Conservation (phyloP, 2,329 filamentous ascomycete genomes). For the Nothophoma quercina region DNA sequence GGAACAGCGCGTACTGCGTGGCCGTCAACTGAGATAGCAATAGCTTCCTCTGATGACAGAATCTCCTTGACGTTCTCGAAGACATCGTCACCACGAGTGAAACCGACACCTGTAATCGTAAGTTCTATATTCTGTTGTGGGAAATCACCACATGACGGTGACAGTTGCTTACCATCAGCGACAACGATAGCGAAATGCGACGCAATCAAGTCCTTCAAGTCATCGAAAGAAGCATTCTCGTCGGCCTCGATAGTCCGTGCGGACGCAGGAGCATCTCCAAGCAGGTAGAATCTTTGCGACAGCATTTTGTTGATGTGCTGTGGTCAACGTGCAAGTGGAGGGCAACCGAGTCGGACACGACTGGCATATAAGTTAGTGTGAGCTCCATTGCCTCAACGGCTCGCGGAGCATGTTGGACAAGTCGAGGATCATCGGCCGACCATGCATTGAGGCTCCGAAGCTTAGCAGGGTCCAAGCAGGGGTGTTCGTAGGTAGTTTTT, state of each 20-base stretch:
- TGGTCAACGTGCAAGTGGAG: constrained; percentile 7
- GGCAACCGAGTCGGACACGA: constrained; percentile 5
- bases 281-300: constrained; percentile 38
- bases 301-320: constrained; percentile 18
- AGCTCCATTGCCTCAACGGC: constrained; percentile 1
- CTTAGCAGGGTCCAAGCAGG: constrained; percentile 16
- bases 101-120: constrained; percentile 19
- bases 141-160: not conserved
- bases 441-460: constrained; percentile 10
- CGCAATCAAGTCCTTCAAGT: constrained; percentile 34
- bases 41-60: constrained; percentile 22
- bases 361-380: constrained; percentile 16
- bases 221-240: constrained; percentile 30
- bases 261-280: constrained; percentile 33
- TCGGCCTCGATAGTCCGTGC: constrained; percentile 33
- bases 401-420: constrained; percentile 9
- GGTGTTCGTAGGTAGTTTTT: constrained; percentile 5
- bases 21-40: constrained; percentile 58
- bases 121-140: not conserved
- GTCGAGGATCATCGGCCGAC: constrained; percentile 12
- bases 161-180: constrained; percentile 27
- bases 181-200: constrained; percentile 41
- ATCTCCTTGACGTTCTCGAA: constrained; percentile 19
- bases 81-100: constrained; percentile 13
- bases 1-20: constrained; percentile 53